These are phyloP conservation scores for Eimeria brunetti DNA, from an alignment of 169 alveolate genomes.

Conservation along the genomic window DNA sequence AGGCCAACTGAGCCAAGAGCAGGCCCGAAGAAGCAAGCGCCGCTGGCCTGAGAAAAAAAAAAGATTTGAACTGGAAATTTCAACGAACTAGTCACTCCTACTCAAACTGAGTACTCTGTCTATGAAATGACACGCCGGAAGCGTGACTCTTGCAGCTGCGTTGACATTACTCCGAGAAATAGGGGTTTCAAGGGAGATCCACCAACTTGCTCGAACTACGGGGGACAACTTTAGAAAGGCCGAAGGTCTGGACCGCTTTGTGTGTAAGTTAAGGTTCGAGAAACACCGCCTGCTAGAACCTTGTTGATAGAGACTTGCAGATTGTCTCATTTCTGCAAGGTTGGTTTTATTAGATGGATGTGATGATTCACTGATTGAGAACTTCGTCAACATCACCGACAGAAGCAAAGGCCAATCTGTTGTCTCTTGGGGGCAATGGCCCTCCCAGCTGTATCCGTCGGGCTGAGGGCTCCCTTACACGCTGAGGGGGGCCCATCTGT, in stretches of 20 bases:
- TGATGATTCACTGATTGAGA: constrained; percentile 3
- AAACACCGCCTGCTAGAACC: constrained; percentile 33
- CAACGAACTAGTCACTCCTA: background rate
- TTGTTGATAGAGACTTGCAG: constrained; percentile 5
- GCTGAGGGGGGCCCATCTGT: constrained; percentile 30
- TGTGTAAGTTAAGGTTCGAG: constrained; percentile 1
- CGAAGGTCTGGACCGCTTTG: background rate
- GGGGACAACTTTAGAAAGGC: constrained; percentile 18
- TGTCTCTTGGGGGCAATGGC: constrained; percentile 29
- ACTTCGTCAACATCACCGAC: constrained; percentile 13
- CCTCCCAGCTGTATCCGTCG: constrained; percentile 47
- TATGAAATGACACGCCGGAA: constrained; percentile 62
- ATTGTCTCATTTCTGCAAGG: constrained; percentile 18
- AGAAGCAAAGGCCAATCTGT: constrained; percentile 10
- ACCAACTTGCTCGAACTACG: background rate
- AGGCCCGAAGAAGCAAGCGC: constrained; percentile 37
- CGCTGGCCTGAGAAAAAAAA: background rate
- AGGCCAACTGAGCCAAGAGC: constrained; percentile 30
- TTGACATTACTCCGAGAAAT: background rate
- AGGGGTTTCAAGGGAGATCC: constrained; percentile 37
- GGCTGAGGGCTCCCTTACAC: constrained; percentile 58
- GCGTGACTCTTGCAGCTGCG: constrained; percentile 32
- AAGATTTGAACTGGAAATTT: constrained; percentile 8
- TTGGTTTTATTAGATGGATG: constrained; percentile 46
- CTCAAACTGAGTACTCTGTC: background rate